Evolutionary conservation across 2,329 filamentous ascomycete genomes (phyloP).

Genomic region (Elsinoe fawcettii): DNA sequence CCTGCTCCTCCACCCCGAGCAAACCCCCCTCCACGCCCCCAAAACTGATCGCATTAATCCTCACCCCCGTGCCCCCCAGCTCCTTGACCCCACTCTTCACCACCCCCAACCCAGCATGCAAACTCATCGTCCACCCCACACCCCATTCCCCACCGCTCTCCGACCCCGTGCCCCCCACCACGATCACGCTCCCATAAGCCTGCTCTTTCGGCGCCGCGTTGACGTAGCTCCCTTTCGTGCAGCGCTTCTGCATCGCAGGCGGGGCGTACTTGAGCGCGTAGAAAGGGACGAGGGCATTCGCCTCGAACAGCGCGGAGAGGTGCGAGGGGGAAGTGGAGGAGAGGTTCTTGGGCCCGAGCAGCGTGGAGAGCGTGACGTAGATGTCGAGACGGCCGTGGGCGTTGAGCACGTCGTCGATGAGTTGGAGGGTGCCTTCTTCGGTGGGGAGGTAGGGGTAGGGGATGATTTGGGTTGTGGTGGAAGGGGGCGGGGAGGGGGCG

Average conservation of each 20-base stretch:
- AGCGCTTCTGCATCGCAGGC: conserved; percentile 55
- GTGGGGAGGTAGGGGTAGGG: conserved; percentile 53
- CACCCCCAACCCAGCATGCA: conserved; percentile 54
- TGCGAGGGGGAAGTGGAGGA: conserved; percentile 49
- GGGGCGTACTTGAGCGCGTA: conserved; percentile 59
- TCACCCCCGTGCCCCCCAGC: conserved; percentile 51
- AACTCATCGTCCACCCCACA: conserved; percentile 53
- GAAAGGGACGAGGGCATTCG: conserved; percentile 55
- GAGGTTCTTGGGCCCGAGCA: conserved; percentile 52
- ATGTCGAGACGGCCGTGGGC: conserved; percentile 52
- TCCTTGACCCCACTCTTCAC: conserved; percentile 51
- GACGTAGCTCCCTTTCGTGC: conserved; percentile 47
- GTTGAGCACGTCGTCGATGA: conserved; percentile 58
- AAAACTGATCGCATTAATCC: conserved; percentile 49
- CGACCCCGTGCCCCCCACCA: conserved; percentile 52
- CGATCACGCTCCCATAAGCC: conserved; percentile 55
- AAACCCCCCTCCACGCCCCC: conserved; percentile 37
- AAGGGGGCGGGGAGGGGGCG: conserved; percentile 49
- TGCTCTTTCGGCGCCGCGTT: conserved; percentile 55
- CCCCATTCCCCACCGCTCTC: conserved; percentile 54
- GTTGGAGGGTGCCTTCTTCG: conserved; percentile 52
- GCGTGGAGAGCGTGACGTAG: conserved; percentile 52
- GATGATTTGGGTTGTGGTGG: conserved; percentile 53
- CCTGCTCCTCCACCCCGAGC: neutral
- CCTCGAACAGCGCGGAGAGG: conserved; percentile 51